Evolutionary conservation across 306 rosid genomes (phyloP).

Genomic region (Aeschynomene evenia): DNA sequence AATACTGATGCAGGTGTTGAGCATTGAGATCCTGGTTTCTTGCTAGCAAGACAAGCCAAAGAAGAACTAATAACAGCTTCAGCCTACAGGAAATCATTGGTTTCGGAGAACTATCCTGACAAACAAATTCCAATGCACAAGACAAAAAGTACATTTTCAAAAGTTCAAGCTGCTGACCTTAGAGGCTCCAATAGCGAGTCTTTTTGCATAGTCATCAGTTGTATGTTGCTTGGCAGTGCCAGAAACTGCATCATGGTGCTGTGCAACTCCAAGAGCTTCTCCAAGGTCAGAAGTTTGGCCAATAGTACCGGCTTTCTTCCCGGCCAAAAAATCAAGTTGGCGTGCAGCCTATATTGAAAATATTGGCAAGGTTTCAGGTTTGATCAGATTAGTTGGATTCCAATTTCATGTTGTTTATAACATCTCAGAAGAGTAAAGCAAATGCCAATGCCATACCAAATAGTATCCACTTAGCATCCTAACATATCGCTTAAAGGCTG

Average conservation of each 20-base stretch:
- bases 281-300: constrained; percentile 52
- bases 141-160: not conserved
- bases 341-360: constrained; percentile 61
- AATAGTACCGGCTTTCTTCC: constrained; percentile 35
- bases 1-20: constrained; percentile 34
- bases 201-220: constrained; percentile 80
- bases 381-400: not conserved
- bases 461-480: constrained; percentile 76
- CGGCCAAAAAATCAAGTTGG: constrained; percentile 66
- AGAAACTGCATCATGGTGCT: constrained; percentile 85
- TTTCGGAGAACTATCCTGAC: constrained; percentile 6
- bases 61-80: constrained; percentile 75
- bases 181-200: constrained; percentile 70
- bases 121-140: not conserved
- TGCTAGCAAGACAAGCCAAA: constrained; percentile 56
- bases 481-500: constrained; percentile 74
- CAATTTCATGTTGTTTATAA: not conserved
- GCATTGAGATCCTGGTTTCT: constrained; percentile 43
- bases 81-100: constrained; percentile 47
- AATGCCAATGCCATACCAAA: constrained; percentile 56
- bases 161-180: constrained; percentile 44
- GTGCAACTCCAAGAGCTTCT: constrained; percentile 82
- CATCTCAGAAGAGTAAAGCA: not conserved
- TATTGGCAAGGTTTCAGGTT: not conserved
- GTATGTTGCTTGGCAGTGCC: constrained; percentile 93